Evolutionary conservation across 306 rosid species (phyloP), one percentile per base, ranked within the genome.

Genomic region (Rosa lucieae): DNA sequence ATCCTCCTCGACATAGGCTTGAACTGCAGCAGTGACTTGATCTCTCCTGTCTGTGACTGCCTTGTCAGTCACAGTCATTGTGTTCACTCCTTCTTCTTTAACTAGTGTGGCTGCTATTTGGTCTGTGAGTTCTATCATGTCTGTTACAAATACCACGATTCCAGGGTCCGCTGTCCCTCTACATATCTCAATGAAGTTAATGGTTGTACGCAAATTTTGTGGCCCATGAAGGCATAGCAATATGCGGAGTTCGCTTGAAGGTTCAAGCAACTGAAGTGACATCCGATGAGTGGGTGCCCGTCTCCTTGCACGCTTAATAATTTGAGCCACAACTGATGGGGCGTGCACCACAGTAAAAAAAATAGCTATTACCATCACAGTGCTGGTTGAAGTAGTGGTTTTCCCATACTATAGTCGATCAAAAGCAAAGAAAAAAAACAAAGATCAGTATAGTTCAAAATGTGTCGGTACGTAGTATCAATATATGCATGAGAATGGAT

Each of bases 131-230:
- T 93, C 98, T 42, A 95, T 84, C 87, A 93, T 76, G 82, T 93
- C 98, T 1, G 97, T 82, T n/a, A 90, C 90, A 56, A 85, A 89
- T 12, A 95, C 88, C 43, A 86, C 67, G 12, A 90, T 83, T 32
- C 94, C 96, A 1, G 96, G 92, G 52, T 91, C 87, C 23, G 79
- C 55, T 53, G 82, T 23, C 56, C 97, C 96, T 26, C 93, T 78
- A 21, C 96, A 84, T 67, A 95, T 90, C 86, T 95, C 99, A 87
- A 93, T 84, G 77, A 95, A 84, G 92, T 93, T 95, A 39, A 93
- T 82, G 78, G 87, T 77, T 37, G 91, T 82, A 32, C 84, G 70
- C 52, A 85, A 80, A 73, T 91, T 90, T 4, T 89, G 89, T 23
- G 86, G 89, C 67, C 98, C 98, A 61, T 95, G 94, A 72, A 95